phyloP scores from a whole-genome alignment of 176 grass and related monocot species.

The Avena eriantha region DNA sequence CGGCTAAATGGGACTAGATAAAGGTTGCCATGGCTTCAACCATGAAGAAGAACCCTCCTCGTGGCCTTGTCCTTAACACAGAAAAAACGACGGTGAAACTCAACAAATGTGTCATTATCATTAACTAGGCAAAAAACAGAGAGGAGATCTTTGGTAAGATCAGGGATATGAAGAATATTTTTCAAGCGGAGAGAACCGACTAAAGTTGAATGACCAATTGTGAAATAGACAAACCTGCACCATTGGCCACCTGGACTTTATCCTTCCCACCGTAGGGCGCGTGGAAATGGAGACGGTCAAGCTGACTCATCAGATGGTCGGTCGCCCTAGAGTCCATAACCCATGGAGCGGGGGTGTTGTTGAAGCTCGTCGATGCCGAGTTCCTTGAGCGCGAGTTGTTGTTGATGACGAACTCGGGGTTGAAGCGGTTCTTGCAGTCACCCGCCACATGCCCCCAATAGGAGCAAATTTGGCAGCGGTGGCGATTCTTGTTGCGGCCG shows the following conservation, averaged over 20 bases:
- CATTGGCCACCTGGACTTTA: not conserved
- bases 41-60: not conserved
- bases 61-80: not conserved
- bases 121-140: not conserved
- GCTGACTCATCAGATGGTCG: not conserved
- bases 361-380: not conserved
- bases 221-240: no score
- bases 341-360: not conserved
- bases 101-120: not conserved
- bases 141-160: not conserved
- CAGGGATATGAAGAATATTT: no score
- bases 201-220: no score
- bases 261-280: not conserved
- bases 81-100: not conserved
- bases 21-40: not conserved
- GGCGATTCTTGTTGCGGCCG: no score
- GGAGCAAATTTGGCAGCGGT: no score
- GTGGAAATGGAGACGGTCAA: not conserved
- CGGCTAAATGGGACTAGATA: not conserved
- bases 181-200: no score
- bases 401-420: not conserved
- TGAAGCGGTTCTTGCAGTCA: not conserved
- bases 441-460: not conserved
- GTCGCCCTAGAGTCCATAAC: not conserved
- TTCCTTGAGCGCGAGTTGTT: not conserved